Conservation (phyloP, 805 yeast genomes). For the Candida sanyiensis region DNA sequence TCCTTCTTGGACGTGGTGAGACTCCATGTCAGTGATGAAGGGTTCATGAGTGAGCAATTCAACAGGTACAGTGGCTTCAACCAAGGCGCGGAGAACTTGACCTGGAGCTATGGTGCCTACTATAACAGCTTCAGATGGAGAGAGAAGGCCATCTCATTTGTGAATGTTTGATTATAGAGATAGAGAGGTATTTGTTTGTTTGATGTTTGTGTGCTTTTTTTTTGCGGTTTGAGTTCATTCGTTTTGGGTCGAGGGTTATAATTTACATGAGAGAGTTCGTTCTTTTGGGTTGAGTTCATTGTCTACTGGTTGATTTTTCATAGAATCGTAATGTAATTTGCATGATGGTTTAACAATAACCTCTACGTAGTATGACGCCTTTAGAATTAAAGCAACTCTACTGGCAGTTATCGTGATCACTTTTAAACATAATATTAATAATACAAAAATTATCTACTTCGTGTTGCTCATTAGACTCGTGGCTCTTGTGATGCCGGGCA, state of each 20-base stretch:
- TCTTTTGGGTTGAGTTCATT: too few species aligned
- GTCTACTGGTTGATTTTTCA: too few species aligned
- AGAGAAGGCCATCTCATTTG: conserved; percentile 31
- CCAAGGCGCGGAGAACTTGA: conserved; percentile 82
- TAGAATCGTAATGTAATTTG: too few species aligned
- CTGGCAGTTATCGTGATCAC: background rate
- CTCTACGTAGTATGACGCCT: too few species aligned
- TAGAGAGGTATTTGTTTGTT: background rate
- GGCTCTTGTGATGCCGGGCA: conserved; percentile 38
- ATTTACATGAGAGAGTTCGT: too few species aligned
- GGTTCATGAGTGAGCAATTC: conserved; percentile 85
- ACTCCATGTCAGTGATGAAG: conserved; percentile 56
- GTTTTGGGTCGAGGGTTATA: too few species aligned
- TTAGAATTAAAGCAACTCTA: background rate
- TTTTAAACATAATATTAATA: conserved; percentile 1
- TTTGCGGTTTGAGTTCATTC: too few species aligned
- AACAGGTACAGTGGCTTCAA: conserved; percentile 73
- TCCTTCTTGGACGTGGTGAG: conserved; percentile 56
- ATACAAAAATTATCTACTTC: conserved; percentile 7
- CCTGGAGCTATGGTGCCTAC: conserved; percentile 86
- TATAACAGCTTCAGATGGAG: conserved; percentile 69
- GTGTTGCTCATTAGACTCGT: conserved; percentile 27
- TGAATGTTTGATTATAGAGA: conserved; percentile 7
- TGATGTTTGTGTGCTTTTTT: background rate
- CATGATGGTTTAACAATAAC: too few species aligned